Percentiles rank a stretch among this genome's conserved stretches.
Evolutionary conservation across 345 rosid species (phyloP).

Genomic region (Nasturtium officinale): DNA sequence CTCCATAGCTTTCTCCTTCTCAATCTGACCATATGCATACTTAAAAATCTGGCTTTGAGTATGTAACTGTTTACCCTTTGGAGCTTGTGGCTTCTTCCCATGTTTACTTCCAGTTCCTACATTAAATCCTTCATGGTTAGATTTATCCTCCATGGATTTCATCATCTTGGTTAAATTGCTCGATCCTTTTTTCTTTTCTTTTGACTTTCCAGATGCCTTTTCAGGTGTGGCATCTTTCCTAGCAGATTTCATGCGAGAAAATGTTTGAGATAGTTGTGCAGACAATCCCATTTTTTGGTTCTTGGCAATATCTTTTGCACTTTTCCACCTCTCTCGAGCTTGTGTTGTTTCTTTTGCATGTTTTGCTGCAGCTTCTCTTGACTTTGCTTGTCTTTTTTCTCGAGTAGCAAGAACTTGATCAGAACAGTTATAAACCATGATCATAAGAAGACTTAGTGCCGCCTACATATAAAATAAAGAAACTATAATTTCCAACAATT

Average conservation of each 20-base stretch:
- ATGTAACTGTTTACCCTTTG: constrained; percentile 73
- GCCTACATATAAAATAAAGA: constrained; percentile 51
- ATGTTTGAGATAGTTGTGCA: constrained; percentile 63
- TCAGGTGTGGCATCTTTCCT: constrained; percentile 40
- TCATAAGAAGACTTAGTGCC: constrained; percentile 52
- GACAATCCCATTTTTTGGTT: constrained; percentile 59
- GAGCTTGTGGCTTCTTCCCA: constrained; percentile 59
- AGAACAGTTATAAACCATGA: constrained; percentile 66
- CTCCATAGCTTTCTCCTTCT: constrained; percentile 87
- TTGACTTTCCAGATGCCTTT: constrained; percentile 47
- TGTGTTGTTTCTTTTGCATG: constrained; percentile 85
- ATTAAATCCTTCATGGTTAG: constrained; percentile 62
- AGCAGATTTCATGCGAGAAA: constrained; percentile 64
- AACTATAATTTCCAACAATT: background rate
- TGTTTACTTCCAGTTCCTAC: constrained; percentile 59
- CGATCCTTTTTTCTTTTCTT: constrained; percentile 54
- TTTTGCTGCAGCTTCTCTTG: constrained; percentile 78
- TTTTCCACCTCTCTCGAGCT: constrained; percentile 88
- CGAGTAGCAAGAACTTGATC: constrained; percentile 69
- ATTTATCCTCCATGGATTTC: constrained; percentile 59
- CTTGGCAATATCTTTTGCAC: constrained; percentile 63
- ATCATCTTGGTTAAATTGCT: constrained; percentile 69
- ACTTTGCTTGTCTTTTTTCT: constrained; percentile 61
- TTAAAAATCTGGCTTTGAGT: constrained; percentile 81
- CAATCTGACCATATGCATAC: constrained; percentile 90